Evolutionary conservation across 176 grass and related monocot genomes (phyloP), one percentile per base, ranked within the genome.

Genomic region (Areca catechu): DNA sequence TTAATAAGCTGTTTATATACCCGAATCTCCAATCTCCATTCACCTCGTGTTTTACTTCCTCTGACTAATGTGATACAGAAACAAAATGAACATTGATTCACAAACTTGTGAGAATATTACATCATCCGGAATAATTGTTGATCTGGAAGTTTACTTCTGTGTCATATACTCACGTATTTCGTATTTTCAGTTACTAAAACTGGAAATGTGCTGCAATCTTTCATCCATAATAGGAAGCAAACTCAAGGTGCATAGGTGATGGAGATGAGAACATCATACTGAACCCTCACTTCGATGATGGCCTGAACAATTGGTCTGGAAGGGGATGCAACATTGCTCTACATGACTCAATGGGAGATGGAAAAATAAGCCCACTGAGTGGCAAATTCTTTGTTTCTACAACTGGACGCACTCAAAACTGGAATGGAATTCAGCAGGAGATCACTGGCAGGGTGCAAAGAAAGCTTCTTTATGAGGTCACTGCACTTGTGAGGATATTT

Each of bases 241-340:
- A 52, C 4, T 12, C 15, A 16, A 61, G 18, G 20, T 15, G 19
- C 15, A 53, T 53, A 15, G 58, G 19, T n/a, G 70, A 43, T 14
- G 71, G 59, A 0, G 81, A 86, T 49, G 71, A 84, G 47, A 92
- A 88, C 81, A 85, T 92, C 69, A 92, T 98, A 71, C 62, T 88
- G n/a, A 98, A 92, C 75, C 93, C 93, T 6, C 71, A 85, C 65
- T 98, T 98, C 53, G 86, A 98, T 43, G 48, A 82, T 71, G 93
- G 87, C 37, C 65, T 88, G 15, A 80, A 76, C 58, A 75, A 74
- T 48, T 98, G 93, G 93, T 0, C 83, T 0, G 93, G 83, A 1
- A 87, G 63, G 62, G 87, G 93, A 58, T 97, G 93, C 87, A 91
- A 80, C 58, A 82, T 92, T 62, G 54, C 64, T 51, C 62, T 88